Percentiles rank a stretch among this genome's conserved stretches.
Conservation (phyloP, 345 rosid genomes). For the Ailanthus altissimus region DNA sequence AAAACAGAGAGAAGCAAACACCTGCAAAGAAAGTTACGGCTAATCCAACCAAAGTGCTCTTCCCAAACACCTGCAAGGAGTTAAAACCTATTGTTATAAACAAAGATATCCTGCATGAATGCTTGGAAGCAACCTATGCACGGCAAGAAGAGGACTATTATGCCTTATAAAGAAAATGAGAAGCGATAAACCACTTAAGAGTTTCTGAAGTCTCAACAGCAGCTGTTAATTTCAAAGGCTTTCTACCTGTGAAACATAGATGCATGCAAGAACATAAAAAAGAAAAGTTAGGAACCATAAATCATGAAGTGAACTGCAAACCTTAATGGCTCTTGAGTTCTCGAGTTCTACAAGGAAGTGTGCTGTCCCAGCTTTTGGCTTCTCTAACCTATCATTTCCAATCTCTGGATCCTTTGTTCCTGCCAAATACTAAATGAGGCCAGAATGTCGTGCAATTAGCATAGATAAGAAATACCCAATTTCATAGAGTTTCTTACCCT, state of each 20-base stretch:
- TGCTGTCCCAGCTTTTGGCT: constrained; percentile 56
- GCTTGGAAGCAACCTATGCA: not conserved
- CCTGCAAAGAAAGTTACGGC: constrained; percentile 71
- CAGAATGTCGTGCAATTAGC: not conserved
- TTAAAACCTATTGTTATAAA: not conserved
- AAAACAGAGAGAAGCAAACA: constrained; percentile 75
- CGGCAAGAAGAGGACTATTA: not conserved
- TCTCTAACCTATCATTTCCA: constrained; percentile 28
- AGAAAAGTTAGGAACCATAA: not conserved
- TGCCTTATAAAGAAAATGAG: not conserved
- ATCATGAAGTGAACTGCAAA: constrained; percentile 28
- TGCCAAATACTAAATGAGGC: constrained; percentile 18
- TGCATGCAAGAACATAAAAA: not conserved
- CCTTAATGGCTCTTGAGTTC: constrained; percentile 74
- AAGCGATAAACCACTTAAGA: not conserved
- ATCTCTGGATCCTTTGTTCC: constrained; percentile 39
- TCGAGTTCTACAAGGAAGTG: constrained; percentile 65
- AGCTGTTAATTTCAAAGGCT: not conserved
- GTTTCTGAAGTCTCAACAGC: not conserved
- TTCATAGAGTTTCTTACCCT: constrained; percentile 25
- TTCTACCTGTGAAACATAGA: not conserved
- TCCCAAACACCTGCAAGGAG: constrained; percentile 64
- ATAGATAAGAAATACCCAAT: not conserved
- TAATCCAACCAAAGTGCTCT: constrained; percentile 60
- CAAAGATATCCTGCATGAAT: not conserved